Percentiles rank a stretch among this genome's conserved stretches.
These are phyloP conservation scores for Xylaria longipes DNA, from an alignment of 495 filamentous ascomycete genomes.

Conservation along the genomic window DNA sequence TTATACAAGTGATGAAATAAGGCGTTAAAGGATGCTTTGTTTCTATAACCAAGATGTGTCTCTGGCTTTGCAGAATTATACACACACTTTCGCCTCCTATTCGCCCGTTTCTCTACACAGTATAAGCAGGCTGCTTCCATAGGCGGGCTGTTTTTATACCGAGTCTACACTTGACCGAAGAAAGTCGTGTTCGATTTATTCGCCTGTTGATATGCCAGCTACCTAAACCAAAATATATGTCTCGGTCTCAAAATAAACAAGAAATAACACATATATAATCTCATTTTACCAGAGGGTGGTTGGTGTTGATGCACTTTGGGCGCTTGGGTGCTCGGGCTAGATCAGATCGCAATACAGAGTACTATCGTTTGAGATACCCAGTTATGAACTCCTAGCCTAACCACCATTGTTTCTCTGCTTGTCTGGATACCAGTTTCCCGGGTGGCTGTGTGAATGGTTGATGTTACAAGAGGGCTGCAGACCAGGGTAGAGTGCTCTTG, in stretches of 20 bases:
- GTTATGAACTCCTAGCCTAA: not conserved
- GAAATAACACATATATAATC: not conserved
- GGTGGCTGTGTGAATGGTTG: constrained; percentile 1
- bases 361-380: not conserved
- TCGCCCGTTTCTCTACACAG: too few relatives aligned
- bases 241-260: not conserved
- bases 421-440: not conserved
- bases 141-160: too few relatives aligned
- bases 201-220: too few relatives aligned
- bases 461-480: constrained; percentile 9
- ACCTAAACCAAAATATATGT: not conserved
- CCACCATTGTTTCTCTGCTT: not conserved
- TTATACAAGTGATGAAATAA: not conserved
- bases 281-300: not conserved
- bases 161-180: too few relatives aligned
- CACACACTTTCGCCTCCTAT: too few relatives aligned
- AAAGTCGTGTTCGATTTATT: too few relatives aligned
- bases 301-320: not conserved
- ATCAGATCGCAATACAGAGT: constrained; percentile 3
- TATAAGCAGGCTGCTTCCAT: too few relatives aligned
- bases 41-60: too few relatives aligned
- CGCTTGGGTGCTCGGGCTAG: not conserved
- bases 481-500: not conserved
- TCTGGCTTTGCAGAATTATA: too few relatives aligned
- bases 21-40: too few relatives aligned